These are phyloP conservation scores for Alternaria solani DNA, from an alignment of 2,329 filamentous ascomycete species.

Conservation along the genomic window DNA sequence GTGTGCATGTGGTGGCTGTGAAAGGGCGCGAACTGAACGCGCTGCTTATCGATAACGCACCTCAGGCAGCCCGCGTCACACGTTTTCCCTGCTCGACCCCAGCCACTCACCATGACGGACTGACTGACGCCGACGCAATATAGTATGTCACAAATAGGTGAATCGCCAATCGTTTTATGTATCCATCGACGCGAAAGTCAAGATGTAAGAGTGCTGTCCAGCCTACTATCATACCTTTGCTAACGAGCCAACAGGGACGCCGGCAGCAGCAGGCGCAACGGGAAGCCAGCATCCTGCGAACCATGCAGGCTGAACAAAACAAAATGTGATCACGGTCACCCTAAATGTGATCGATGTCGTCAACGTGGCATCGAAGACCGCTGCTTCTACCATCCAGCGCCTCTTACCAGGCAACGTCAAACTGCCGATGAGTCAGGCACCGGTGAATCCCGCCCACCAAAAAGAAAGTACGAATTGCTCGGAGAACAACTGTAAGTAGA, in stretches of 20 bases:
- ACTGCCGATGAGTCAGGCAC: slow-evolving; percentile 19
- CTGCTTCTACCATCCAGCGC: slow-evolving; percentile 49
- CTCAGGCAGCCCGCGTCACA: neutral
- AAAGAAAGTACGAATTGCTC: slow-evolving; percentile 38
- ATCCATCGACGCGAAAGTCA: neutral
- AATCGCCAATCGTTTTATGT: neutral
- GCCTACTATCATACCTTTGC: neutral
- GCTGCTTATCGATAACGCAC: neutral
- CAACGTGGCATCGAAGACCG: slow-evolving; percentile 44
- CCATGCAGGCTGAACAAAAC: slow-evolving; percentile 47
- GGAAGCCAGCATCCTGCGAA: slow-evolving; percentile 46
- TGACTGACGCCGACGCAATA: neutral
- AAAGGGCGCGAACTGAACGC: neutral
- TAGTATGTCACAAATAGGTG: neutral
- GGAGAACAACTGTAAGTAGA: neutral
- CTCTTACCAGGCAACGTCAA: slow-evolving; percentile 41
- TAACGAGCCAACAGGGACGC: slow-evolving; percentile 30
- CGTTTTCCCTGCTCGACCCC: neutral
- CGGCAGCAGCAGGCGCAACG: slow-evolving; percentile 42
- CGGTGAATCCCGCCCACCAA: slow-evolving; percentile 28
- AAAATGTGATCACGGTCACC: slow-evolving; percentile 43
- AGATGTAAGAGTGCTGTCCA: slow-evolving; percentile 4
- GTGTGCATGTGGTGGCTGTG: neutral
- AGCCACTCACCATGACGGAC: neutral
- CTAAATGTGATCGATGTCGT: slow-evolving; percentile 44